These are phyloP conservation scores for Musa beccarii DNA, from an alignment of 176 grass and related monocot species.

Conservation along the genomic window DNA sequence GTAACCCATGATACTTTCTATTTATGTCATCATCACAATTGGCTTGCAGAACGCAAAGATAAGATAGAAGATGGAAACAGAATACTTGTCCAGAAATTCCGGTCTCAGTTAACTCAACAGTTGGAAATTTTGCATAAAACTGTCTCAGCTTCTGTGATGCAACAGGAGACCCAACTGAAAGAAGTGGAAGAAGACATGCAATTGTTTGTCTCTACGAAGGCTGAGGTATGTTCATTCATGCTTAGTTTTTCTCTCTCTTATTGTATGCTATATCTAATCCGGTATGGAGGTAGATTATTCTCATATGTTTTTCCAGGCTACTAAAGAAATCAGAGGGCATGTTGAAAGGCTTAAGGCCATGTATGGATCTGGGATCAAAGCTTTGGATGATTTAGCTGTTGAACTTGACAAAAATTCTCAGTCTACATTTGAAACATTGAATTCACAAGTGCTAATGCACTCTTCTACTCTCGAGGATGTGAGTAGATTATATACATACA, in stretches of 20 bases:
- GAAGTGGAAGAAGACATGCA: conserved; percentile 93
- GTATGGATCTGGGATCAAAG: conserved; percentile 69
- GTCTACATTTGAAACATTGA: conserved; percentile 71
- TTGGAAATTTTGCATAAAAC: conserved; percentile 80
- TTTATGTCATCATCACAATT: conserved; percentile 18
- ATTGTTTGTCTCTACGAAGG: conserved; percentile 87
- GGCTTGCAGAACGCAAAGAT: conserved; percentile 75
- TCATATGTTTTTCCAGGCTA: conserved; percentile 33
- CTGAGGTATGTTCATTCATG: conserved; percentile 37
- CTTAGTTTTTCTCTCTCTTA: conserved; percentile 15
- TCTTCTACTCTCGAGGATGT: conserved; percentile 70
- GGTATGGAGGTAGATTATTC: background rate
- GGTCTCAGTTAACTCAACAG: conserved; percentile 60
- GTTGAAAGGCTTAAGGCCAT: conserved; percentile 63
- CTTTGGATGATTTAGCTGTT: conserved; percentile 63
- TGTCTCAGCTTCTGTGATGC: conserved; percentile 65
- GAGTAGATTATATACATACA: conserved; percentile 28
- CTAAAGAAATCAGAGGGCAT: conserved; percentile 58
- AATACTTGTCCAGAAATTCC: conserved; percentile 75
- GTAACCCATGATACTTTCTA: background rate
- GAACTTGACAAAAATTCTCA: conserved; percentile 82
- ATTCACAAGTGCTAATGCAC: conserved; percentile 82
- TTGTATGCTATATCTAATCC: background rate
- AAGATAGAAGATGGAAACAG: conserved; percentile 90
- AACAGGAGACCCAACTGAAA: conserved; percentile 82